Conservation (phyloP, 192 early-diverging fungal genomes). For the Coemansia sp. region DNA sequence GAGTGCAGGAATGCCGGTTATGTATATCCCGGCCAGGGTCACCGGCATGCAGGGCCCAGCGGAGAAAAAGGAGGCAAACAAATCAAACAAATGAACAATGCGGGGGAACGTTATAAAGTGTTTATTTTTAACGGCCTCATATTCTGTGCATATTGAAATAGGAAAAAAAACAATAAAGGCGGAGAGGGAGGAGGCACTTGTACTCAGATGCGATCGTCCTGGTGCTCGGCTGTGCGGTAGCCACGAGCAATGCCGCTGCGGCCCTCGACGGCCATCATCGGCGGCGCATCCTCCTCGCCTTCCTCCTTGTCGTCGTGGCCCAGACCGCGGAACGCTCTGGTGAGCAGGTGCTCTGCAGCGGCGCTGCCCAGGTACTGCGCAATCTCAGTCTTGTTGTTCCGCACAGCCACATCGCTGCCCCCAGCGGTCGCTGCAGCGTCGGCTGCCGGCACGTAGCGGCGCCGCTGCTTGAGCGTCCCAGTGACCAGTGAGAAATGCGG, state of each 20-base stretch:
- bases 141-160: too few relatives aligned
- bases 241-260: constrained; percentile 84
- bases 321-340: constrained; percentile 77
- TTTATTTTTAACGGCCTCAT: too few relatives aligned
- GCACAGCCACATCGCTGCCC: constrained; percentile 54
- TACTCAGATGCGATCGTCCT: neutral
- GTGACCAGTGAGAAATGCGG: constrained; percentile 92
- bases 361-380: constrained; percentile 48
- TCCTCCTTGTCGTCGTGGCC: constrained; percentile 53
- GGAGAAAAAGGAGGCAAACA: too few relatives aligned
- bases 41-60: too few relatives aligned
- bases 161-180: too few relatives aligned
- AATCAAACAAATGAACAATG: too few relatives aligned
- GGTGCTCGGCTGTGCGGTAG: constrained; percentile 56
- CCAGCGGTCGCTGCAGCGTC: constrained; percentile 8
- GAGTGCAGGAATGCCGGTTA: too few relatives aligned
- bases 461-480: constrained; percentile 65
- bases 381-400: constrained; percentile 53
- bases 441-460: constrained; percentile 49
- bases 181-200: too few relatives aligned
- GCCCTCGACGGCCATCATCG: constrained; percentile 62
- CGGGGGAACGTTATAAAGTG: too few relatives aligned
- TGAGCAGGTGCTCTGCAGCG: constrained; percentile 66
- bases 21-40: too few relatives aligned
- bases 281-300: neutral